Base-by-base conservation (phyloP, 2,329 filamentous ascomycete genomes). In the Cylindrodendrum hubeiense region DNA sequence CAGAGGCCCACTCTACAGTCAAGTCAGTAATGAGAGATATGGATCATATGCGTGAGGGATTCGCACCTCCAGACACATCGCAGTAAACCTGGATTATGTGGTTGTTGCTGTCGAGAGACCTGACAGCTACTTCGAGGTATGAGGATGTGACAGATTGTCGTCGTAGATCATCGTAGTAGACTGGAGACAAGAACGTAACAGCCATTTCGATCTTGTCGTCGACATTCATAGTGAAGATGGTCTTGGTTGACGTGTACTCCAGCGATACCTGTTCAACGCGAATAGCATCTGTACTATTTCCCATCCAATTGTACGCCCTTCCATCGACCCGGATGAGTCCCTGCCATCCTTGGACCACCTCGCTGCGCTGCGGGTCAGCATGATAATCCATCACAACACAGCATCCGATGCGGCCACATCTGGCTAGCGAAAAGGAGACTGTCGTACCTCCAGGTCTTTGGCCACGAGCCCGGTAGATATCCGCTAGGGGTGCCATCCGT, bases 51-150 rank as follows among this genome's bases (percentile, higher is more conserved):
- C 1, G 30, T 7, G 17, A 3, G 22, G n/a, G 15, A n/a, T 12
- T 28, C 51, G 30, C n/a, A 61, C 59, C 59, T 50, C 59, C 59
- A 12, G 91, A 90, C 41, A 93, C 89, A 74, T 94, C 92, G 24
- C 90, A 84, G 74, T 95, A 94, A 5, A 94, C 73, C 73, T 93
- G 87, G 2, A 94, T 89, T 46, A 87, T 79, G 75, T 94, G 92
- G 1, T 81, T 70, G 3, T 75, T 75, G 12, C 89, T 90, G 76
- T 94, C 91, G 3, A 87, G 73, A 1, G 91, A 91, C 37, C 78
- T 78, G 7, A 92, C 88, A 10, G 84, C 85, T 26, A 92, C 86
- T 28, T 91, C 81, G 60, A 94, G 80, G 78, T 94, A 94, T 1
- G 91, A 91, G 67, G 91, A 92, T 19, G 89, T 83, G 47, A 93